Conservation (phyloP, 495 filamentous ascomycete genomes). For the Achaetomiella virescens region DNA sequence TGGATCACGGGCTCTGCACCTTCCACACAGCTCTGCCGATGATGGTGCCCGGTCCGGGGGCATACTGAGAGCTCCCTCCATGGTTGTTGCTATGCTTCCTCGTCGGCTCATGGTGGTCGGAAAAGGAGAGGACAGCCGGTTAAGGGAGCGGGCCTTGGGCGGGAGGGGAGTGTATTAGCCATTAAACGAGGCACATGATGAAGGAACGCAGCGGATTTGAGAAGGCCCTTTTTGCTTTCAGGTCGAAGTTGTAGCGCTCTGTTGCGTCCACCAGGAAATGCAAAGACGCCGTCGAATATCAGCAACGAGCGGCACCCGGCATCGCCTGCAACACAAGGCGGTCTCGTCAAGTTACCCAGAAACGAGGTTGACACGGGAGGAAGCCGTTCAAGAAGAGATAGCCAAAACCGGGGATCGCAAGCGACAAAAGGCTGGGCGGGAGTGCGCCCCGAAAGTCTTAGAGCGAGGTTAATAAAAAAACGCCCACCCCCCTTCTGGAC, state of each 20-base stretch:
- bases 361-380: background rate
- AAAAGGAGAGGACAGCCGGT: conserved; percentile 1
- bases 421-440: background rate
- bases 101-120: conserved; percentile 13
- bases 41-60: conserved; percentile 52
- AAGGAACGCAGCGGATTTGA: background rate
- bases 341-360: background rate
- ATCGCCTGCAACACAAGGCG: background rate
- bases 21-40: conserved; percentile 53
- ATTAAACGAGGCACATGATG: conserved; percentile 20
- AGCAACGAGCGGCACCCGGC: background rate
- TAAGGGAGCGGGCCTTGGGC: conserved; percentile 1
- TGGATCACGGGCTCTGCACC: conserved; percentile 29
- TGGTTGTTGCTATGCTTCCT: conserved; percentile 22
- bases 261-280: too few relatives aligned
- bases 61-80: conserved; percentile 51
- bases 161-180: conserved; percentile 9
- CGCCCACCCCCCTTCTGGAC: conserved; percentile 8
- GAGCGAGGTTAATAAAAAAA: conserved; percentile 31
- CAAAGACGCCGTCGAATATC: background rate
- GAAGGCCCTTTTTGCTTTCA: conserved; percentile 5
- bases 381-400: background rate
- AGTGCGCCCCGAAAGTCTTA: conserved; percentile 12
- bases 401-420: too few relatives aligned
- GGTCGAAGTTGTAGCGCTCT: background rate